These are phyloP conservation scores for Hypoxylon sp. DNA, from an alignment of 2,329 filamentous ascomycete genomes.

Conservation along the genomic window DNA sequence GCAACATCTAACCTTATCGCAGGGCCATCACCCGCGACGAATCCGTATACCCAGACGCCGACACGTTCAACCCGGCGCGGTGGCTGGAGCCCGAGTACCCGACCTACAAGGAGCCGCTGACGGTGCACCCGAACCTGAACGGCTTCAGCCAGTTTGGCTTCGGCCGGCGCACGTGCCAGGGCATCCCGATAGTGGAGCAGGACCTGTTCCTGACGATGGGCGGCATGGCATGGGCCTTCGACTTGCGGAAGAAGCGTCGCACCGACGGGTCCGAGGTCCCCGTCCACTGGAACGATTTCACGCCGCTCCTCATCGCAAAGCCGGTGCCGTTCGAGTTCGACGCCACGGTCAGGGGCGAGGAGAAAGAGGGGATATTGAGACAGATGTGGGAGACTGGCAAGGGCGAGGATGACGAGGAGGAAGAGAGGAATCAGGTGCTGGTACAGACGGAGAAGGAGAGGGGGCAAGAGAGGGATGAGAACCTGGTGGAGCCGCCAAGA, in stretches of 20 bases:
- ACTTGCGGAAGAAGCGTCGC: constrained; percentile 52
- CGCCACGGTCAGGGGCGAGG: constrained; percentile 50
- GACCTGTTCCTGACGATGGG: constrained; percentile 60
- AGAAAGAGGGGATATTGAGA: constrained; percentile 48
- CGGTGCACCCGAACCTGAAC: constrained; percentile 56
- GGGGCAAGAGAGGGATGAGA: constrained; percentile 6
- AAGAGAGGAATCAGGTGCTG: constrained; percentile 38
- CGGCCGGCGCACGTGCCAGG: constrained; percentile 65
- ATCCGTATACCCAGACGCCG: constrained; percentile 56
- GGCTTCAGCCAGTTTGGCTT: constrained; percentile 67
- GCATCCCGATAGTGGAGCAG: constrained; percentile 59
- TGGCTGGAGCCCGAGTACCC: constrained; percentile 58
- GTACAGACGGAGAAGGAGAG: constrained; percentile 23
- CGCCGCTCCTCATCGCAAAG: constrained; percentile 62
- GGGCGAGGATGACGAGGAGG: constrained; percentile 54
- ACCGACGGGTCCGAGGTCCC: constrained; percentile 52
- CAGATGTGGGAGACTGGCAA: constrained; percentile 57
- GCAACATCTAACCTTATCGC: constrained; percentile 48
- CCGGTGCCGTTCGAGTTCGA: constrained; percentile 59
- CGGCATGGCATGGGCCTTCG: constrained; percentile 57
- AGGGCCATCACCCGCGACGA: constrained; percentile 64
- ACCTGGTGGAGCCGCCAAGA: background rate
- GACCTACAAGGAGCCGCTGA: constrained; percentile 59
- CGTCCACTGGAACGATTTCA: constrained; percentile 62
- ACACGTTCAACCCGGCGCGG: constrained; percentile 59